phyloP scores from a whole-genome alignment of 371 early-diverging fungal species.

The Mucor sp. region DNA sequence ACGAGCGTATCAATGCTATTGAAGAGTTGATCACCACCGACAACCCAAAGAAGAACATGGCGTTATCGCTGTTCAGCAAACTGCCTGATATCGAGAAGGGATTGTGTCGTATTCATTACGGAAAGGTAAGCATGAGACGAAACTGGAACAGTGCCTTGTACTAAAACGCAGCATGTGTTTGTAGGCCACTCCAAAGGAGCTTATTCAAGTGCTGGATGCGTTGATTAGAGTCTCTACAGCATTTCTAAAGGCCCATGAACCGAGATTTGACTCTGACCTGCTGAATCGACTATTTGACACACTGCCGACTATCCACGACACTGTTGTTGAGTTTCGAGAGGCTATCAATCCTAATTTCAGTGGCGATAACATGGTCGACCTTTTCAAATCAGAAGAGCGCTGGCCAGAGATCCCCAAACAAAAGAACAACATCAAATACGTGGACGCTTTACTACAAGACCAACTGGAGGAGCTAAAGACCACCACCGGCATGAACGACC shows the following conservation, averaged over 20 bases:
- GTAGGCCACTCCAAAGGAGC: conserved; percentile 64
- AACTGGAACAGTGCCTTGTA: neutral
- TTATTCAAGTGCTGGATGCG: conserved; percentile 55
- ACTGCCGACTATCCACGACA: conserved; percentile 37
- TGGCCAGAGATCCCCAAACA: conserved; percentile 58
- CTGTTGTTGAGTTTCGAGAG: conserved; percentile 36
- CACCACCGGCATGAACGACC: conserved; percentile 34
- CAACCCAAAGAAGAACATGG: conserved; percentile 26
- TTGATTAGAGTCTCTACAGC: conserved; percentile 46
- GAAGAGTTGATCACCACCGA: conserved; percentile 58
- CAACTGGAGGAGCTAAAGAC: conserved; percentile 49
- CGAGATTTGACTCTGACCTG: conserved; percentile 36
- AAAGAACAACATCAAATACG: conserved; percentile 47
- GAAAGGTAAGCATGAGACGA: conserved; percentile 34
- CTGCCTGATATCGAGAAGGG: conserved; percentile 80
- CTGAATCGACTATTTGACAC: conserved; percentile 42
- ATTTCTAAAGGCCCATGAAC: conserved; percentile 14
- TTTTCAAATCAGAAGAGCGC: conserved; percentile 52
- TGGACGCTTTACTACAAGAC: conserved; percentile 46
- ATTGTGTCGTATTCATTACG: conserved; percentile 73
- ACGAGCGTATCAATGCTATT: conserved; percentile 70
- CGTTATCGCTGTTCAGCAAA: conserved; percentile 36
- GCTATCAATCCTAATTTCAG: neutral
- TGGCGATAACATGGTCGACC: conserved; percentile 33
- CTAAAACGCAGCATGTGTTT: neutral